Evolutionary conservation across 176 grass and related monocot genomes (phyloP).

Genomic region (Rhynchospora pubera): DNA sequence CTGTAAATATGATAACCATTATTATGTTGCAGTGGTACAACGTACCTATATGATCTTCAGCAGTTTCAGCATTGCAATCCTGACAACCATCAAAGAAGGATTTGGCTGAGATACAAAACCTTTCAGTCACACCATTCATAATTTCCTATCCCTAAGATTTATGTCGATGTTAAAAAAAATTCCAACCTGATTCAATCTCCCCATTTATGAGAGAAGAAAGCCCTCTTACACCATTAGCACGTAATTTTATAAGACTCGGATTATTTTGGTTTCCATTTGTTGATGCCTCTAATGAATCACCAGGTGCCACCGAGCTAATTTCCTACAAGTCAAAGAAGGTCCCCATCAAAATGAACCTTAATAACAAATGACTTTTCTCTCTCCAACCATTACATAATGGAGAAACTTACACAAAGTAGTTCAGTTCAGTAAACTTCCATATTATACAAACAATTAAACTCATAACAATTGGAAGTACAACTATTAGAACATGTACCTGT

Average conservation of each 20-base stretch:
- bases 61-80: slow-evolving; percentile 32
- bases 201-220: slow-evolving; percentile 72
- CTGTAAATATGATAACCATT: background rate
- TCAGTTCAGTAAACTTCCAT: background rate
- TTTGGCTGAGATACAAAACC: slow-evolving; percentile 47
- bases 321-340: slow-evolving; percentile 27
- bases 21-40: background rate
- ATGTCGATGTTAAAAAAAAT: background rate
- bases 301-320: slow-evolving; percentile 21
- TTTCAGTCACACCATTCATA: slow-evolving; percentile 18
- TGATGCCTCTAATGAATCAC: slow-evolving; percentile 43
- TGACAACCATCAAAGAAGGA: slow-evolving; percentile 34
- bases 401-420: background rate
- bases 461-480: background rate
- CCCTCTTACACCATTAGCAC: slow-evolving; percentile 62
- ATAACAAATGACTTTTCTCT: background rate
- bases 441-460: slow-evolving; percentile 30
- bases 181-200: slow-evolving; percentile 58
- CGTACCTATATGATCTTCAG: slow-evolving; percentile 50
- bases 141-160: slow-evolving; percentile 1
- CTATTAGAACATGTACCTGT: slow-evolving; percentile 40
- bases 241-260: slow-evolving; percentile 38
- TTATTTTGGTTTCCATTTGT: slow-evolving; percentile 34
- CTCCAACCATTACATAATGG: background rate
- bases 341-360: slow-evolving; percentile 33